Evolutionary conservation across 2,329 filamentous ascomycete genomes (phyloP), one percentile per base, ranked within the genome.

Genomic region (Penicillium psychrosexuale): DNA sequence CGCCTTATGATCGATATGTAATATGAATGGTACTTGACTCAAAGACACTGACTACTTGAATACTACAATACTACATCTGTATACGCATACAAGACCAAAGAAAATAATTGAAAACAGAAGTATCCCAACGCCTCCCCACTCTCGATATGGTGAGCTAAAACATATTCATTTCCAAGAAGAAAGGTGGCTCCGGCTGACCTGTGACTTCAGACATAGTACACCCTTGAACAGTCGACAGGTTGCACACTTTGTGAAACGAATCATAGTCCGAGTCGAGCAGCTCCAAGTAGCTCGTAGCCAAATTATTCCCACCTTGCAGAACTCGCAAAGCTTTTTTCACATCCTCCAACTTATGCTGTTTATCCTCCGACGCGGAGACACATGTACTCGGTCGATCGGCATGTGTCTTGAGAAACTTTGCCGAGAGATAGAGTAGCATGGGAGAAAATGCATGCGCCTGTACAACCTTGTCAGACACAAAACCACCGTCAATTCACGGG

Each of bases 361-460:
- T 51, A 51, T 55, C 52, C 28, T 51, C 47, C 52, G 52, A 50
- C 2, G 9, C 47, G 4, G 47, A 33, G 39, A n/a, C 28, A 45
- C 47, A 44, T 8, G 33, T 46, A 19, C 27, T 30, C 24, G 33
- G 34, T 39, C 39, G 49, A 31, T 55, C 46, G n/a, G 28, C 33
- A 45, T 55, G 52, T 45, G 52, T 15, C 8, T 45, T 50, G 27
- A 55, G 28, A 34, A 55, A 55, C 12, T 55, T 55, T 39, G 52
- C 52, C 11, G 52, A 51, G 39, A 55, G 47, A 55, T 44, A 55
- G 5, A 55, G 39, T 19, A 55, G 22, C 47, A 55, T 55, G 19
- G 52, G 52, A 9, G 52, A 51, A 7, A 55, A 55, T 8, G 52
- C 24, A 39, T 55, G 52, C 31, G 52, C 52, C 52, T 55, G 27